Conservation (phyloP, 306 rosid genomes). For the Crotalaria pallida region DNA sequence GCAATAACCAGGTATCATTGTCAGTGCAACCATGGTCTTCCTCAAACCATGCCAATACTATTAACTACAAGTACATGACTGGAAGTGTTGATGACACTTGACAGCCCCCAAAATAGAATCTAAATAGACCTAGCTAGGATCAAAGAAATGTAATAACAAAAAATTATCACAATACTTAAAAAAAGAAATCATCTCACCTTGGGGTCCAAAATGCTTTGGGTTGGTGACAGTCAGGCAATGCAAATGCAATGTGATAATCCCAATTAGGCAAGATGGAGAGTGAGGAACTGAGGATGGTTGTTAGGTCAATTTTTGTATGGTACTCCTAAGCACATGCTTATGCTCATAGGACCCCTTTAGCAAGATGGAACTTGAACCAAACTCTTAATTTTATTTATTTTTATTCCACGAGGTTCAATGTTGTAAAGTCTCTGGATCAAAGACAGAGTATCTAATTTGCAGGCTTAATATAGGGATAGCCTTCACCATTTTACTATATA, state of each 20-base stretch:
- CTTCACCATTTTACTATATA: too few species aligned
- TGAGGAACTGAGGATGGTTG: too few species aligned
- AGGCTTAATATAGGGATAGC: too few species aligned
- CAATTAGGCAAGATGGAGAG: too few species aligned
- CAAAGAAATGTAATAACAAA: background rate
- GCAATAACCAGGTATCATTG: slow-evolving; percentile 25
- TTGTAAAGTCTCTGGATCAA: background rate
- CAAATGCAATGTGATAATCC: too few species aligned
- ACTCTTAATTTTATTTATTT: background rate
- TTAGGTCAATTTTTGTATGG: too few species aligned
- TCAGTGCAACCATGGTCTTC: background rate
- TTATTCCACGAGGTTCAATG: background rate
- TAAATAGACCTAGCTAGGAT: background rate
- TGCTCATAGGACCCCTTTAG: too few species aligned
- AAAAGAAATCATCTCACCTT: too few species aligned
- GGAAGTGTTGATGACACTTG: background rate
- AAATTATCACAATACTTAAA: background rate
- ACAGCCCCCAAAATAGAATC: background rate
- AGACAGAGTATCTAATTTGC: background rate
- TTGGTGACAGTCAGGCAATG: too few species aligned
- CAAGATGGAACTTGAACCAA: too few species aligned
- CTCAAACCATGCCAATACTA: background rate
- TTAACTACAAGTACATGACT: background rate
- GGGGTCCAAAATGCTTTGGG: too few species aligned
- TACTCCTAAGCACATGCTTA: too few species aligned